Evolutionary conservation across 352 stramenopile genomes (phyloP).

Genomic region (Lagenidium giganteum): DNA sequence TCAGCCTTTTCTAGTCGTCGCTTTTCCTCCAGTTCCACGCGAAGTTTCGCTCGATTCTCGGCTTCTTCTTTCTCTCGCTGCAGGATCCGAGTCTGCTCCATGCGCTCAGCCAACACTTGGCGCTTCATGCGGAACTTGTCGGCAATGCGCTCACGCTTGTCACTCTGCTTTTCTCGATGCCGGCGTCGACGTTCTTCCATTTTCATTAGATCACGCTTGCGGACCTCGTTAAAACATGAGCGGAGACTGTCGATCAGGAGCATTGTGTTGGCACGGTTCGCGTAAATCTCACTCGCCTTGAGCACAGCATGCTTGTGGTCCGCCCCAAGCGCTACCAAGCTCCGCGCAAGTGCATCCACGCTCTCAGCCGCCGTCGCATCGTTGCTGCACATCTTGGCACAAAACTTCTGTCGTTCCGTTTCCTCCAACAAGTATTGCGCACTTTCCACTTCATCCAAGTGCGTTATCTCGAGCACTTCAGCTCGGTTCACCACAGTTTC

Average conservation of each 20-base stretch:
- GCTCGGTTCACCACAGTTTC: conserved; percentile 60
- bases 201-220: conserved; percentile 69
- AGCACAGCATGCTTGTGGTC: conserved; percentile 60
- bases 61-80: conserved; percentile 47
- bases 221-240: conserved; percentile 65
- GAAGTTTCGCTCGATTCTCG: conserved; percentile 23
- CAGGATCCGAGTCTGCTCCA: conserved; percentile 41
- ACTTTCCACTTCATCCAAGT: conserved; percentile 64
- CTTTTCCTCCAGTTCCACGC: conserved; percentile 24
- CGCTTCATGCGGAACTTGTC: conserved; percentile 70
- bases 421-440: conserved; percentile 70
- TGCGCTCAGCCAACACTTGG: conserved; percentile 56
- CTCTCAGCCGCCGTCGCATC: conserved; percentile 56
- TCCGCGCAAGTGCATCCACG: conserved; percentile 52
- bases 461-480: conserved; percentile 64
- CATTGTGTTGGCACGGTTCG: conserved; percentile 80
- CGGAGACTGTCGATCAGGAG: conserved; percentile 58
- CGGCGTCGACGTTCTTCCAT: conserved; percentile 65
- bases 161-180: conserved; percentile 45
- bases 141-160: conserved; percentile 54
- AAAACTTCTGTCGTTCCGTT: conserved; percentile 57
- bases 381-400: conserved; percentile 43
- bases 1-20: conserved; percentile 23
- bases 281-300: conserved; percentile 73
- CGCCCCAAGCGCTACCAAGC: conserved; percentile 59